A percentile compares a stretch with the other conserved stretches of the same genome.
Evolutionary conservation across 2,329 filamentous ascomycete species (phyloP).

Genomic region (Pseudogymnoascus sp.): DNA sequence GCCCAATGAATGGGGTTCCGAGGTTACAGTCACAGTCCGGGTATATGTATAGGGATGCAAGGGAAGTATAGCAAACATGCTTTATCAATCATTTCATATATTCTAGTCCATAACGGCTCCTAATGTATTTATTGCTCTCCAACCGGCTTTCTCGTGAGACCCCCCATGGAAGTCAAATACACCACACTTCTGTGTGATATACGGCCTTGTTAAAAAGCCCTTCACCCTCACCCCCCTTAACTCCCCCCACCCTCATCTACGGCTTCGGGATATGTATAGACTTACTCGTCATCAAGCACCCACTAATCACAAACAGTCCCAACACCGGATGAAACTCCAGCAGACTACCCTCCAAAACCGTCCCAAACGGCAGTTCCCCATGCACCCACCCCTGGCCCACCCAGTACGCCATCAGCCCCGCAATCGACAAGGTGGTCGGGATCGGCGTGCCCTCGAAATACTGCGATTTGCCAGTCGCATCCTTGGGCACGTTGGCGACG

Average conservation of each 20-base stretch:
- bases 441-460: constrained; percentile 98
- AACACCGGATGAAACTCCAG: constrained; percentile 81
- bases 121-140: neutral
- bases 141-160: neutral
- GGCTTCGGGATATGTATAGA: constrained; percentile 91
- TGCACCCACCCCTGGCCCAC: constrained; percentile 71
- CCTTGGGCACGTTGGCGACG: constrained; percentile 80
- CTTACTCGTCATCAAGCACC: constrained; percentile 91
- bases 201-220: constrained; percentile 1
- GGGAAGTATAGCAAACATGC: neutral
- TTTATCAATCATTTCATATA: neutral
- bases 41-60: neutral
- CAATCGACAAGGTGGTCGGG: constrained; percentile 76
- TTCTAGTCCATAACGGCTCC: neutral
- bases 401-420: constrained; percentile 83
- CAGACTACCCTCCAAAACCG: constrained; percentile 54
- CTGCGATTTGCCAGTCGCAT: constrained; percentile 78
- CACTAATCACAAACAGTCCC: constrained; percentile 75
- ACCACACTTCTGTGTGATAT: neutral
- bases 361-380: constrained; percentile 68
- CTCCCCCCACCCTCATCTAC: constrained; percentile 26
- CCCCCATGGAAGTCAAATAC: neutral
- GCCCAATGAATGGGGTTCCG: neutral
- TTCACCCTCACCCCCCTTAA: neutral
- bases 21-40: neutral